Base-by-base conservation (phyloP, 1,139 yeast genomes). In the Nakaseomyces delphensis region DNA sequence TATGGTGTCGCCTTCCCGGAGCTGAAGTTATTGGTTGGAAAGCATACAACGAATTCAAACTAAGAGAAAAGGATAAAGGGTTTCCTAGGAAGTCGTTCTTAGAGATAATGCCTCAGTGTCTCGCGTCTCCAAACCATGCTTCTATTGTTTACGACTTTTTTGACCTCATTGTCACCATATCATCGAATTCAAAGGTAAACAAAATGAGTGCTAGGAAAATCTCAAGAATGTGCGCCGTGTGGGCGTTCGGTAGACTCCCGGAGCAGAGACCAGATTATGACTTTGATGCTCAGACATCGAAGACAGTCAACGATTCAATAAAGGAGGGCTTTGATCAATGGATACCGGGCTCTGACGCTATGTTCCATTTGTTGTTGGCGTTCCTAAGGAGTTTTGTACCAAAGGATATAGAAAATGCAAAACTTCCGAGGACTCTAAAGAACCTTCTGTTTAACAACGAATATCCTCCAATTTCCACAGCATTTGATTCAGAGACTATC, bases 1-100 rank as follows among this genome's bases (percentile, higher is more conserved):
- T 87, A 43, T 87, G 96, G 96, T 76, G 91, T 48, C 67, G 96
- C 49, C 64, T 87, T 24, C 91, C 91, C 2, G 81, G 81, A 44
- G 76, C 77, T 47, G 89, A 89, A 50, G 72, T 86, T 25, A 78
- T 87, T 35, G 93, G 95, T 0, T 85, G 95, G 94, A 82, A 80
- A 46, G 78, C 85, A 1, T 87, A 87, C 59, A 68, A 77, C 28
- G 77, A 79, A 48, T 87, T 81, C 60, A 78, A 73, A 53, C 68
- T 74, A 25, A 67, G 75, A 45, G 96, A 86, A 59, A 71, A 70
- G 41, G 79, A 77, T 43, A 76, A 76, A 16, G 72, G 78, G 29
- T 75, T 71, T 55, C 85, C 91, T n/a, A 70, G 73, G 53, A 71
- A 74, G 54, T 84, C 95, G 0, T 86, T 86, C 57, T 65, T 84